A percentile compares a stretch with the other conserved stretches of the same genome.
These are phyloP conservation scores for Colletotrichum sp. DNA, from an alignment of 2,329 filamentous ascomycete genomes.

Conservation along the genomic window DNA sequence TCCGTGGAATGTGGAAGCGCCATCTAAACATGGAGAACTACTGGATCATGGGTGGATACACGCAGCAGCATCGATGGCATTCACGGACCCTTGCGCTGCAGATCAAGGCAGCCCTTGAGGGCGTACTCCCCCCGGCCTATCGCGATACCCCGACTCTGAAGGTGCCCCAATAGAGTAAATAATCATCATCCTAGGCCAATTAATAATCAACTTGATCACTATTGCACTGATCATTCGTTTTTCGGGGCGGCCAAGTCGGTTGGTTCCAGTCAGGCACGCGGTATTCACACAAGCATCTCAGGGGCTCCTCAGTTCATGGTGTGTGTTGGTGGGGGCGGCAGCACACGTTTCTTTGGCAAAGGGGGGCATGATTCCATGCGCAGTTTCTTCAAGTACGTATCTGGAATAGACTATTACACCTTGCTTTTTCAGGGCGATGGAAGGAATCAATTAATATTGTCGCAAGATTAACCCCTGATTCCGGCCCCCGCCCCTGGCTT, in stretches of 20 bases:
- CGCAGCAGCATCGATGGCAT: slow-evolving; percentile 36
- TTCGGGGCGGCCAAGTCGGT: not conserved
- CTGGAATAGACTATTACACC: not conserved
- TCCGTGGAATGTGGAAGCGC: slow-evolving; percentile 43
- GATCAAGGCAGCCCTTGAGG: slow-evolving; percentile 38
- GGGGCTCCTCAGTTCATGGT: not conserved
- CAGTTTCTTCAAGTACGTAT: not conserved
- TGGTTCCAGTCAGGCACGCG: not conserved
- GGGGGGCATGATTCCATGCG: not conserved
- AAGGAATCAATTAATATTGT: not conserved
- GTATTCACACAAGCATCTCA: not conserved
- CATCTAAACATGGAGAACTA: slow-evolving; percentile 34
- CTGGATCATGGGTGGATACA: slow-evolving; percentile 37
- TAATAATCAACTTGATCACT: accelerated
- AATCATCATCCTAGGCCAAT: accelerated
- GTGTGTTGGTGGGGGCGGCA: not conserved
- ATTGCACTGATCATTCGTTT: not conserved
- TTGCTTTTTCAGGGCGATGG: not conserved
- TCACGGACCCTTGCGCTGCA: slow-evolving; percentile 34
- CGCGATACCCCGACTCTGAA: not conserved
- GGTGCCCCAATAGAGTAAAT: not conserved
- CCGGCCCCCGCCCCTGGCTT: not conserved
- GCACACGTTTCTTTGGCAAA: not conserved
- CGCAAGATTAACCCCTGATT: not conserved
- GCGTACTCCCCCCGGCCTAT: slow-evolving; percentile 30